Percentiles rank a stretch among this genome's conserved stretches.
phyloP scores from a whole-genome alignment of 2,329 filamentous ascomycete species.

The Neurospora sp. region DNA sequence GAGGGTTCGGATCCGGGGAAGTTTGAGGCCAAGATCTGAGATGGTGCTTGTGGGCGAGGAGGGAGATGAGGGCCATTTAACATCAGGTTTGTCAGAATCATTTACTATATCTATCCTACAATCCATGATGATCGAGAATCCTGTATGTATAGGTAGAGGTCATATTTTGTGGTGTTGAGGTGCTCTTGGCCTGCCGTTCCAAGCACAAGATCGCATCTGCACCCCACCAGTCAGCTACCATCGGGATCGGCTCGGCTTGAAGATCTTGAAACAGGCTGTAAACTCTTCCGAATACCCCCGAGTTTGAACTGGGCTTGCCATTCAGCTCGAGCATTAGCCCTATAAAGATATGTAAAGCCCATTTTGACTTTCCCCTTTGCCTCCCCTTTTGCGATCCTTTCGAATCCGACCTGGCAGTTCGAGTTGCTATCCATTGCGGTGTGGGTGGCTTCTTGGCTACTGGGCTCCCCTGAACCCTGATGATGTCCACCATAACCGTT shows the following conservation, averaged over 20 bases:
- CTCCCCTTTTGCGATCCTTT: neutral
- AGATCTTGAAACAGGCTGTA: neutral
- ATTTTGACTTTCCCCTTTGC: neutral
- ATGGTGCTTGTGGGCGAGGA: neutral
- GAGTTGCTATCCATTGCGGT: neutral
- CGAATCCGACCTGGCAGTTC: neutral
- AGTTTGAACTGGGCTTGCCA: neutral
- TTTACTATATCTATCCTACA: neutral
- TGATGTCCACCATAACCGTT: neutral
- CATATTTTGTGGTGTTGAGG: neutral
- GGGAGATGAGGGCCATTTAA: neutral
- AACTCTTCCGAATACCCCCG: slow-evolving; percentile 4
- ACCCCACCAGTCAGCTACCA: neutral
- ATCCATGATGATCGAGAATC: neutral
- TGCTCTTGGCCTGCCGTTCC: neutral
- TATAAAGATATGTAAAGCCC: neutral
- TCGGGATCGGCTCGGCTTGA: slow-evolving; percentile 2
- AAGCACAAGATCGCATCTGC: neutral
- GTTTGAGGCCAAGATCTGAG: slow-evolving; percentile 27
- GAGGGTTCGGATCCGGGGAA: slow-evolving; percentile 15
- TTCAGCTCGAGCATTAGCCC: neutral
- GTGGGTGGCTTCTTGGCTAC: neutral
- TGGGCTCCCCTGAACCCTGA: neutral
- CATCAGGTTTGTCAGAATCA: neutral
- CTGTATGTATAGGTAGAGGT: neutral